These are phyloP conservation scores for Nitzschia inconspicua DNA, from an alignment of 108 stramenopile species.

Conservation along the genomic window DNA sequence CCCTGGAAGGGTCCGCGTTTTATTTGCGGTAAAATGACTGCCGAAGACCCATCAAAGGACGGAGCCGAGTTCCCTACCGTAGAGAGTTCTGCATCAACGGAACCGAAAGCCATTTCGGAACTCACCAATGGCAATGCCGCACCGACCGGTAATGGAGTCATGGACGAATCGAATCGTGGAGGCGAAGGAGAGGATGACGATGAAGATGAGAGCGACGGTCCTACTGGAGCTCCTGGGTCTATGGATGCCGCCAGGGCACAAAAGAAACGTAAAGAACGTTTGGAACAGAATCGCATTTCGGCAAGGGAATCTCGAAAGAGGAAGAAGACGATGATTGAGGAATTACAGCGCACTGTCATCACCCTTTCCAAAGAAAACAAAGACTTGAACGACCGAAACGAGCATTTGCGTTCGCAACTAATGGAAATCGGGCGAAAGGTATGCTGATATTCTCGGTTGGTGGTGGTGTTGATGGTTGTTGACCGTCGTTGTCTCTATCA, in stretches of 20 bases:
- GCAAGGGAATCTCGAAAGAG: conserved; percentile 84
- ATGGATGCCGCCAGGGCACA: conserved; percentile 18
- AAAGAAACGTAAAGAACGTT: conserved; percentile 72
- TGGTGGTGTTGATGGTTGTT: neutral
- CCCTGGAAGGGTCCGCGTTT: too few species aligned
- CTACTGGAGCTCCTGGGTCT: conserved; percentile 15
- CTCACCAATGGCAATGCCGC: too few species aligned
- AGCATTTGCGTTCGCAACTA: conserved; percentile 57
- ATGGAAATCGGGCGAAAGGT: conserved; percentile 81
- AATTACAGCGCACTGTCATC: conserved; percentile 84
- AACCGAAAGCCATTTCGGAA: too few species aligned
- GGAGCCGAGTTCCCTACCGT: too few species aligned
- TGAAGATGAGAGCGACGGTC: conserved; percentile 8
- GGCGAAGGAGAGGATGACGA: neutral
- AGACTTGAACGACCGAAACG: conserved; percentile 80
- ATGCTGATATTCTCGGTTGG: conserved; percentile 10
- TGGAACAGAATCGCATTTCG: conserved; percentile 89
- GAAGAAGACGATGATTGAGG: conserved; percentile 91
- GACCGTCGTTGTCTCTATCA: neutral
- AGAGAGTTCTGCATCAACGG: too few species aligned
- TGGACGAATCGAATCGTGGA: neutral
- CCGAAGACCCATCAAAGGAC: too few species aligned
- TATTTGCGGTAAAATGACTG: too few species aligned
- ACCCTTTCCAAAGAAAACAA: conserved; percentile 80
- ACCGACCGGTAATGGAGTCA: too few species aligned